Evolutionary conservation across 73 alveolate genomes (phyloP), one percentile per base, ranked within the genome.

Genomic region (Stentor coeruleus): DNA sequence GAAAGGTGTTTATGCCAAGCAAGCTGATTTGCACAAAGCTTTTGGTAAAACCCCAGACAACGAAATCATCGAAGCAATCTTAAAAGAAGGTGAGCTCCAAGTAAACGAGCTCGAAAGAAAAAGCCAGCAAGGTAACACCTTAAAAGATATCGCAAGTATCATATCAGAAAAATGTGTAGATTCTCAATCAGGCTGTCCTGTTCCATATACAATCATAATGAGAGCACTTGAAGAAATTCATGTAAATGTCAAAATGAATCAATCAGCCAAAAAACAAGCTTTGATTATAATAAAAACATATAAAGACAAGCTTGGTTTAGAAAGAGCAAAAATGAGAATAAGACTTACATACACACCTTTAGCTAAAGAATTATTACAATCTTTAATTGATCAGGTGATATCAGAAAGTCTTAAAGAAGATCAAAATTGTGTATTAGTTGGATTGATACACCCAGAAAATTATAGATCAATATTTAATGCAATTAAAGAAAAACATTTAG

Each of bases 1-100:
- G 35, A 96, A 96, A 88, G 99, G 99, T 59, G 98, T 95, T 59
- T 82, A 94, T n/a, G 99, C 98, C 74, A 95, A 94, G 26, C 81
- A 81, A 86, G 86, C 94, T 77, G 99, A 95, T 30, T 76, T 97
- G 39, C 75, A 90, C 85, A 88, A 82, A 74, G 94, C 86, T 35
- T 95, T 97, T 75, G 96, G 97, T 55, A 88, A 84, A 41, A 76
- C 91, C 55, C 38, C 93, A n/a, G 86, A 95, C 60, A 93, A 93
- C 40, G 96, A 93, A 35, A 91, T 97, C 60, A 85, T 95, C 26
- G 87, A 93, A 85, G 86, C 89, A 76, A 97, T 97, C 55, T 89
- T 97, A 35, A 95, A 91, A 81, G 97, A 96, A 74, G 99, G 99
- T 6, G 99, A 95, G 76, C 60, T 97, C 35, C 88, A 95, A 77